These are phyloP conservation scores for Epichloe brachyelytri DNA, from an alignment of 2,329 filamentous ascomycete species.

Conservation along the genomic window DNA sequence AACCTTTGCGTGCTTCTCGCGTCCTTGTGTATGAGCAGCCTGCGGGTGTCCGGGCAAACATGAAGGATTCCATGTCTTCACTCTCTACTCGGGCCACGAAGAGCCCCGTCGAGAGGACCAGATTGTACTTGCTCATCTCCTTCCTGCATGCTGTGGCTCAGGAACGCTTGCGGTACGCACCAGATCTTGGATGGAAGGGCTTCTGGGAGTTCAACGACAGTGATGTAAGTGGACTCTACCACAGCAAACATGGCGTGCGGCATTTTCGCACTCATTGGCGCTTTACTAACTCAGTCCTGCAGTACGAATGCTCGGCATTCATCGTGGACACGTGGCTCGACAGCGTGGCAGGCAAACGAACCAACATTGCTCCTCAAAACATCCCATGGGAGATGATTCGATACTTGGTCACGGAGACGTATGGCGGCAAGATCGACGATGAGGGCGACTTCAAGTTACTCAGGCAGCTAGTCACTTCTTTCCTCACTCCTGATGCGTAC, in stretches of 20 bases:
- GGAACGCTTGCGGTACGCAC: constrained; percentile 86
- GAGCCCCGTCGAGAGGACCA: constrained; percentile 77
- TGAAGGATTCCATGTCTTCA: constrained; percentile 91
- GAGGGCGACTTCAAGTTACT: constrained; percentile 71
- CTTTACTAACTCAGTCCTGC: background rate
- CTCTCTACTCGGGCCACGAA: constrained; percentile 64
- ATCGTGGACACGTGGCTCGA: constrained; percentile 96
- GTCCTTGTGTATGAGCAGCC: constrained; percentile 98
- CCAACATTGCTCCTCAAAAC: constrained; percentile 85
- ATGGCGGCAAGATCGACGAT: constrained; percentile 95
- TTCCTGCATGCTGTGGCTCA: constrained; percentile 95
- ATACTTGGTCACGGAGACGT: constrained; percentile 82
- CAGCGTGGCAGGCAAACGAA: constrained; percentile 65
- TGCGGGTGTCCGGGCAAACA: constrained; percentile 89
- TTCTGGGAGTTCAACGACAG: constrained; percentile 99
- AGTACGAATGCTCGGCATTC: constrained; percentile 95
- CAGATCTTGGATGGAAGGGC: constrained; percentile 89
- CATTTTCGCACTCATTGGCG: constrained; percentile 6
- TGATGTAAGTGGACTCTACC: constrained; percentile 53
- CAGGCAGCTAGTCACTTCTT: constrained; percentile 56
- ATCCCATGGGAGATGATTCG: constrained; percentile 96
- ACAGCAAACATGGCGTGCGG: background rate
- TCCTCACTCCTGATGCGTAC: constrained; percentile 80
- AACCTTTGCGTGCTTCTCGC: constrained; percentile 87
- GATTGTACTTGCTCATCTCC: constrained; percentile 80